phyloP scores from a whole-genome alignment of 176 grass and related monocot genomes.

The Aegilops speltoides region DNA sequence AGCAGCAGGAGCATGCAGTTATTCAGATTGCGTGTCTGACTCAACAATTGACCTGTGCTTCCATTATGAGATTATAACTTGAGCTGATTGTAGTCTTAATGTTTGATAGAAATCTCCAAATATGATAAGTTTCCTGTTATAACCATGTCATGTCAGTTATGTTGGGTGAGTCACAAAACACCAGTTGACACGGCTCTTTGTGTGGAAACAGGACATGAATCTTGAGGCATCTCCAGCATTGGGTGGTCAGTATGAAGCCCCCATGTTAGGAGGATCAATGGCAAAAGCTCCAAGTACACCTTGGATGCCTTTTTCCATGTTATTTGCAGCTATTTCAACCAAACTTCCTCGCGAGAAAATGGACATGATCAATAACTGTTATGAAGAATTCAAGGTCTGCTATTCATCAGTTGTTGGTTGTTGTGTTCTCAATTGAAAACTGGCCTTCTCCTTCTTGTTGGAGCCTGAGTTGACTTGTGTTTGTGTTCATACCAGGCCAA shows the following conservation, averaged over 20 bases:
- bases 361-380: conserved; percentile 82
- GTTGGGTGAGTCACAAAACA: conserved; percentile 6
- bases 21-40: conserved; percentile 46
- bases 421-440: not conserved
- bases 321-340: conserved; percentile 96
- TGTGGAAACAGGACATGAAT: conserved; percentile 53
- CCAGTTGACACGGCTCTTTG: conserved; percentile 16
- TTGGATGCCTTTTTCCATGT: conserved; percentile 99
- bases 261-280: conserved; percentile 53
- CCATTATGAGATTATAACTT: conserved; percentile 50
- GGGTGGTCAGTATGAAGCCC: conserved; percentile 48
- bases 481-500: conserved; percentile 48
- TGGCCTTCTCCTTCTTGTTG: not conserved
- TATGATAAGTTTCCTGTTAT: conserved; percentile 56
- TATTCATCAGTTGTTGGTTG: not conserved
- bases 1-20: conserved; percentile 48
- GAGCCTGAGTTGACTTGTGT: not conserved
- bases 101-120: conserved; percentile 58
- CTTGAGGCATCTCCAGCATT: conserved; percentile 39
- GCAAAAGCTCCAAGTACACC: conserved; percentile 68
- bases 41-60: conserved; percentile 46
- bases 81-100: conserved; percentile 52
- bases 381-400: conserved; percentile 92
- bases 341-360: conserved; percentile 80
- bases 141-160: conserved; percentile 28